Percentiles rank a stretch among this genome's conserved stretches.
These are phyloP conservation scores for Fraxinus paxiana DNA, from an alignment of 305 asterid genomes.

Conservation along the genomic window DNA sequence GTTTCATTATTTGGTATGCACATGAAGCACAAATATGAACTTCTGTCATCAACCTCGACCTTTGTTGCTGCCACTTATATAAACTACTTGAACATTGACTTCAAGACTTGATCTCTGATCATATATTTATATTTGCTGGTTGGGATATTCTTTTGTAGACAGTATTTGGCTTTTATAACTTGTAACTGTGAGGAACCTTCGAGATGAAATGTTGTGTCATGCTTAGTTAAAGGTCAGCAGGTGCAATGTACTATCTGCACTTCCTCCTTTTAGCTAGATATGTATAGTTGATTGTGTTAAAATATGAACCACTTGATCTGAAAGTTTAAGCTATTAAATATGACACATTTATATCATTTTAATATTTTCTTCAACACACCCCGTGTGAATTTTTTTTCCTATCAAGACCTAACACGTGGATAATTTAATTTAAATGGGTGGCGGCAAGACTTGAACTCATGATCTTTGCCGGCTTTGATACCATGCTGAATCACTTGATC, in stretches of 20 bases:
- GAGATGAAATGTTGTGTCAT: background rate
- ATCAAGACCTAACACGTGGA: background rate
- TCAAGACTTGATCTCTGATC: background rate
- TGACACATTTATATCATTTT: background rate
- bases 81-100: background rate
- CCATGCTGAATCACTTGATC: background rate
- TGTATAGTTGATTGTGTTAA: background rate
- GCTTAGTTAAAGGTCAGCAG: background rate
- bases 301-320: background rate
- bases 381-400: background rate
- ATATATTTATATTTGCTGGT: background rate
- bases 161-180: background rate
- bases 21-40: background rate
- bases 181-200: background rate
- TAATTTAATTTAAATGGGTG: background rate
- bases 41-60: background rate
- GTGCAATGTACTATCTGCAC: conserved; percentile 4
- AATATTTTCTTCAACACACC: background rate
- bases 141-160: background rate
- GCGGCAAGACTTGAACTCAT: background rate
- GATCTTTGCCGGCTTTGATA: background rate
- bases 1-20: conserved; percentile 4
- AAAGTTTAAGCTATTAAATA: background rate
- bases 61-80: background rate
- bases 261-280: background rate